phyloP scores from a whole-genome alignment of 495 filamentous ascomycete genomes.

The Aspergillus sclerotiicarbonarius region DNA sequence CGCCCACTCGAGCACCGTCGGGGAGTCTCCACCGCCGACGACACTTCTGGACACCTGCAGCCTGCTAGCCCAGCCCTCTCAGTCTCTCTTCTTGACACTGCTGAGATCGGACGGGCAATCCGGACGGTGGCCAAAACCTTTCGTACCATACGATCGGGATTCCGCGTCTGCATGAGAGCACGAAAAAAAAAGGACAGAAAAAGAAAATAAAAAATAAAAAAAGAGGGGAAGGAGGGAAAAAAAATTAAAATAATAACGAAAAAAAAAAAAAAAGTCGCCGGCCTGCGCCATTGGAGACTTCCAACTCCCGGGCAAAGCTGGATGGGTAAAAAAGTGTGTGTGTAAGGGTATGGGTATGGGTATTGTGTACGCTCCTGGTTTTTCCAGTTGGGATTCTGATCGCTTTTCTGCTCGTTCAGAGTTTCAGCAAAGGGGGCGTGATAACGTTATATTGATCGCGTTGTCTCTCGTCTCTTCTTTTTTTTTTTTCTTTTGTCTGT shows the following conservation, averaged over 20 bases:
- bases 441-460: too few relatives aligned
- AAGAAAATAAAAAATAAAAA: not conserved
- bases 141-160: conserved; percentile 29
- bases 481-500: too few relatives aligned
- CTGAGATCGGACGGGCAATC: conserved; percentile 29
- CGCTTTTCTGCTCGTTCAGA: not conserved
- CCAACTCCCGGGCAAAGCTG: not conserved
- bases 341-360: not conserved
- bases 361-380: not conserved
- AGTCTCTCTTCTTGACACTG: conserved; percentile 6
- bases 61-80: conserved; percentile 8
- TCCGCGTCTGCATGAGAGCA: conserved; percentile 19
- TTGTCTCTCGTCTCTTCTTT: too few relatives aligned
- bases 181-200: not conserved
- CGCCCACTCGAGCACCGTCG: not conserved
- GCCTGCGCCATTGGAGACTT: conserved; percentile 7
- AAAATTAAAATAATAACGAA: not conserved
- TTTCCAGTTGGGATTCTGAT: not conserved
- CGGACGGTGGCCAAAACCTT: conserved; percentile 22
- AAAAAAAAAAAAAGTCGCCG: conserved; percentile 23
- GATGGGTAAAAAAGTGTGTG: not conserved
- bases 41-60: conserved; percentile 30
- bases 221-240: not conserved
- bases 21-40: conserved; percentile 18
- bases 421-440: not conserved